A percentile compares a stretch with the other conserved stretches of the same genome.
Evolutionary conservation across 352 stramenopile genomes (phyloP).

Genomic region (Globisporangium heterothallicum): DNA sequence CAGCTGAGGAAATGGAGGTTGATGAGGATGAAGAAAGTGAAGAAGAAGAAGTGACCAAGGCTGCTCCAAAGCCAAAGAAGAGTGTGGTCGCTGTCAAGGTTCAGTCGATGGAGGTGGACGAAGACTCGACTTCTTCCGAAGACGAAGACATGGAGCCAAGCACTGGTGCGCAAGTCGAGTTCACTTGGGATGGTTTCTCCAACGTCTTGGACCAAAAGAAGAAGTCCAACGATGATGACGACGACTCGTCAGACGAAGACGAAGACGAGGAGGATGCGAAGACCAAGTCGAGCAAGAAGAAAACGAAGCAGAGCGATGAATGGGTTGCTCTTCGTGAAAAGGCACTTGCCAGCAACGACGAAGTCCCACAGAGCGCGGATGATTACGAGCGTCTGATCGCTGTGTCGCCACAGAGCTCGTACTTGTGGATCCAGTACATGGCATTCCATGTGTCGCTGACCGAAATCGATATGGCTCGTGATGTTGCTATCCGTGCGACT

Average conservation of each 20-base stretch:
- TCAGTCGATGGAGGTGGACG: conserved; percentile 38
- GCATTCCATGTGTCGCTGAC: conserved; percentile 95
- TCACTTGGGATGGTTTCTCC: conserved; percentile 84
- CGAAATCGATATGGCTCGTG: conserved; percentile 89
- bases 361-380: conserved; percentile 88
- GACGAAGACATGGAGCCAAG: conserved; percentile 44
- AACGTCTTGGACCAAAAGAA: conserved; percentile 58
- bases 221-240: conserved; percentile 27
- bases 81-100: background rate
- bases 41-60: background rate
- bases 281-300: conserved; percentile 80
- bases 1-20: conserved; percentile 30
- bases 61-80: conserved; percentile 3
- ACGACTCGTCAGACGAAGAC: conserved; percentile 37
- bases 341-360: conserved; percentile 89
- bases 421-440: conserved; percentile 98
- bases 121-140: conserved; percentile 51
- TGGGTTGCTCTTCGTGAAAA: conserved; percentile 93
- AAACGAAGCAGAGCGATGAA: conserved; percentile 91
- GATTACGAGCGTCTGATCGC: conserved; percentile 95
- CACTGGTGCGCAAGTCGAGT: conserved; percentile 46
- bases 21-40: conserved; percentile 23
- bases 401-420: conserved; percentile 92
- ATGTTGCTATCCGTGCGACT: conserved; percentile 90
- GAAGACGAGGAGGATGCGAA: conserved; percentile 30